Evolutionary conservation across 352 stramenopile species (phyloP).

Genomic region (Thraustotheca clavata): DNA sequence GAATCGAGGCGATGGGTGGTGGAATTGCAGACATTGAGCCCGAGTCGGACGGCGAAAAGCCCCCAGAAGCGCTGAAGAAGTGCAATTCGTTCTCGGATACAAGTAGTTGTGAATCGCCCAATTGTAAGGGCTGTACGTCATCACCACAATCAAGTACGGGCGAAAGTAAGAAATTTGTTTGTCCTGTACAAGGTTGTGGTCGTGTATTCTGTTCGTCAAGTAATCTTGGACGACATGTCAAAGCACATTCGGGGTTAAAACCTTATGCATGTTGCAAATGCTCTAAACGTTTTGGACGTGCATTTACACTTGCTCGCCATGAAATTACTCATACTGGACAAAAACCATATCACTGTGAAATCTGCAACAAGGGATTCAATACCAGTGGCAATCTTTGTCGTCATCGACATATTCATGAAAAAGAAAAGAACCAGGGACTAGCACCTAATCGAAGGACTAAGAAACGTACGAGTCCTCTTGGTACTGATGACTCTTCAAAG

Average conservation of each 20-base stretch:
- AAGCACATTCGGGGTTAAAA: conserved; percentile 20
- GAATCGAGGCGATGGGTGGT: conserved; percentile 21
- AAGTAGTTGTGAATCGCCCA: background rate
- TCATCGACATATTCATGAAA: conserved; percentile 22
- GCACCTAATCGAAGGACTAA: background rate
- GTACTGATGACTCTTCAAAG: background rate
- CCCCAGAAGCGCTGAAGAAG: conserved; percentile 5
- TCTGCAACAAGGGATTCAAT: conserved; percentile 24
- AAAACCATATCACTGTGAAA: conserved; percentile 21
- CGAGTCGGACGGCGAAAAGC: conserved; percentile 19
- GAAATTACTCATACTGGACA: conserved; percentile 22
- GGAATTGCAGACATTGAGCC: conserved; percentile 18
- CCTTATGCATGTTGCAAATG: conserved; percentile 20
- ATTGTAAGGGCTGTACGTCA: conserved; percentile 10
- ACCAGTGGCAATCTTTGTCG: conserved; percentile 21
- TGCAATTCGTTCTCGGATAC: conserved; percentile 5
- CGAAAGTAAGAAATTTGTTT: conserved; percentile 18
- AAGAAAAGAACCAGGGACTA: conserved; percentile 1
- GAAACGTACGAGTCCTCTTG: conserved; percentile 10
- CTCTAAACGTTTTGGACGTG: conserved; percentile 21
- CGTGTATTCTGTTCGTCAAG: conserved; percentile 20
- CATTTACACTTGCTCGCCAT: conserved; percentile 23
- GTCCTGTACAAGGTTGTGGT: conserved; percentile 12
- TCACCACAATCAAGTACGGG: background rate
- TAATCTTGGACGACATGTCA: conserved; percentile 19